Percentiles rank a stretch among this genome's conserved stretches.
These are phyloP conservation scores for Stagonosporopsis cucurbitacearum DNA, from an alignment of 2,329 filamentous ascomycete species.

Conservation along the genomic window DNA sequence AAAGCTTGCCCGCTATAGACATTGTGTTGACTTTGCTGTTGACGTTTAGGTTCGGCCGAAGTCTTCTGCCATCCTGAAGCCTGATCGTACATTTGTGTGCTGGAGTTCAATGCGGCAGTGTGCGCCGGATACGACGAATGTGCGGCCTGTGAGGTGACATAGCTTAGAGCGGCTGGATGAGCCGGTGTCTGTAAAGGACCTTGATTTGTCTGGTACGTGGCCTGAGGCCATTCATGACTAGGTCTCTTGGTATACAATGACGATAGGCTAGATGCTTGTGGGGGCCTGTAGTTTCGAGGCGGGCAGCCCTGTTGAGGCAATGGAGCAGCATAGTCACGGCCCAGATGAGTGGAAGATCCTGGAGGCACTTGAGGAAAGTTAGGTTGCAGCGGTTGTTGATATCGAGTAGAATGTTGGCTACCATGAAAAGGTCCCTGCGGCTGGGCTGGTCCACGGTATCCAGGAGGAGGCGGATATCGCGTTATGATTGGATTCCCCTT, in stretches of 20 bases:
- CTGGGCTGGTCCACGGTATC: constrained; percentile 50
- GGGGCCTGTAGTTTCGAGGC: constrained; percentile 33
- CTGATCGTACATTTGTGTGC: constrained; percentile 35
- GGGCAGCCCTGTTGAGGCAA: constrained; percentile 30
- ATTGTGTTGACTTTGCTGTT: constrained; percentile 24
- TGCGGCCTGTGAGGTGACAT: constrained; percentile 26
- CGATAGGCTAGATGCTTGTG: constrained; percentile 29
- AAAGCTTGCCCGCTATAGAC: constrained; percentile 21
- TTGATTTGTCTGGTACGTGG: constrained; percentile 32
- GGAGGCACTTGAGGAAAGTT: constrained; percentile 35
- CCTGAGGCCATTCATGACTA: constrained; percentile 37
- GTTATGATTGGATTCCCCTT: constrained; percentile 59
- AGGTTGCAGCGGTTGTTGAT: constrained; percentile 34
- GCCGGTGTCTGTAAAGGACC: constrained; percentile 29
- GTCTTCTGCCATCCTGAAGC: constrained; percentile 30
- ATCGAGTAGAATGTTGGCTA: constrained; percentile 35
- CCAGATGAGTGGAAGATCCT: constrained; percentile 29
- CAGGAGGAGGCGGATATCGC: constrained; percentile 58
- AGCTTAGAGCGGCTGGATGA: constrained; percentile 31
- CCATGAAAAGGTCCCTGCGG: constrained; percentile 38
- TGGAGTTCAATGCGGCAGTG: constrained; percentile 27
- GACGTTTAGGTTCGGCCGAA: constrained; percentile 25
- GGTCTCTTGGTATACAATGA: constrained; percentile 30
- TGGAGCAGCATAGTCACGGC: constrained; percentile 31
- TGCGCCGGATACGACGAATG: constrained; percentile 32